Evolutionary conservation across 441 rosid genomes (phyloP).

Genomic region (Erodium texanum): DNA sequence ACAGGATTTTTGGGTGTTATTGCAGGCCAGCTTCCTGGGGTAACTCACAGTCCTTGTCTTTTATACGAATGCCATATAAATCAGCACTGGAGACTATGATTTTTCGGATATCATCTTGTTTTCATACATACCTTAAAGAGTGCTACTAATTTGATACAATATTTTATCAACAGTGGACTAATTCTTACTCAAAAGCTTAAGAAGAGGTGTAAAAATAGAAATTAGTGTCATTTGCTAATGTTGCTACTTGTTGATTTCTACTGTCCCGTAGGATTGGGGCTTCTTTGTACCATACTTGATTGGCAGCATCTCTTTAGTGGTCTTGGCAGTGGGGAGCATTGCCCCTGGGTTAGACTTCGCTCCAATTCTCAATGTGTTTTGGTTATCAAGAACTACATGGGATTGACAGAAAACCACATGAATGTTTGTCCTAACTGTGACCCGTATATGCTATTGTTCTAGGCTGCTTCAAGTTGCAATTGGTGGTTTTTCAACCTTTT

Average conservation of each 20-base stretch:
- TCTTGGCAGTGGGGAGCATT: slow-evolving; percentile 69
- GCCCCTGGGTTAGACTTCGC: slow-evolving; percentile 55
- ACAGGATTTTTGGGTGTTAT: slow-evolving; percentile 65
- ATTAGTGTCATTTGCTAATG: too few species aligned
- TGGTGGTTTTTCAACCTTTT: slow-evolving; percentile 59
- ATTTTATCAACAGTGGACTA: background rate
- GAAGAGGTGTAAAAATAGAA: background rate
- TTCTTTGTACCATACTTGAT: slow-evolving; percentile 75
- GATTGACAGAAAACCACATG: background rate
- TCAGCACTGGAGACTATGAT: background rate
- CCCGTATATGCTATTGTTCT: slow-evolving; percentile 6
- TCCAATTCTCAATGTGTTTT: background rate
- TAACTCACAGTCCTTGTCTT: slow-evolving; percentile 19
- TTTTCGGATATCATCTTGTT: background rate
- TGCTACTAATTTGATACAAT: background rate
- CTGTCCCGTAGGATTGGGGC: slow-evolving; percentile 64
- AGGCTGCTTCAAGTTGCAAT: slow-evolving; percentile 93
- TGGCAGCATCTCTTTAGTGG: slow-evolving; percentile 74
- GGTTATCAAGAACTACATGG: background rate
- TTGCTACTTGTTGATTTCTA: background rate
- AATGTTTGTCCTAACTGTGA: background rate
- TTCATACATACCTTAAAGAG: background rate
- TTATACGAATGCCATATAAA: background rate
- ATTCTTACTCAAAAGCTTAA: too few species aligned
- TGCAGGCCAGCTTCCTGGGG: slow-evolving; percentile 93